These are phyloP conservation scores for Jacaranda mimosifolia DNA, from an alignment of 257 asterid genomes.

Conservation along the genomic window DNA sequence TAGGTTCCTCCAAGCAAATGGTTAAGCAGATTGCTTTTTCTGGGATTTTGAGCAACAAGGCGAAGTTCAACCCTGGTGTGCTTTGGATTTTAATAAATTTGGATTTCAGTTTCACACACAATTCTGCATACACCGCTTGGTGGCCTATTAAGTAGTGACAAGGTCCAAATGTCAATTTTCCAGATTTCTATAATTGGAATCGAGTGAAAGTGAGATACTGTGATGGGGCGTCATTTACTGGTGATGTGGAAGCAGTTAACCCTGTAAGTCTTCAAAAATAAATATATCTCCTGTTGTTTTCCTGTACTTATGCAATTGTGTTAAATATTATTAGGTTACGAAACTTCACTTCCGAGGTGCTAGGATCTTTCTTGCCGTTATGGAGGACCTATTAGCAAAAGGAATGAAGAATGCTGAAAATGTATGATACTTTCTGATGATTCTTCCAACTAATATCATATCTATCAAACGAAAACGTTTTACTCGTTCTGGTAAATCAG, in stretches of 20 bases:
- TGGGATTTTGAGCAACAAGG: constrained; percentile 70
- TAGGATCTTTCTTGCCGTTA: constrained; percentile 55
- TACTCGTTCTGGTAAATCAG: constrained; percentile 6
- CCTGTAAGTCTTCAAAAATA: constrained; percentile 47
- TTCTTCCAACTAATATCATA: neutral
- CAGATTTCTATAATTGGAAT: constrained; percentile 71
- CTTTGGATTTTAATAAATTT: neutral
- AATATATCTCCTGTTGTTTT: neutral
- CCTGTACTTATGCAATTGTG: neutral
- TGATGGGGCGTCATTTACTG: constrained; percentile 68
- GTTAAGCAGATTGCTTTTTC: constrained; percentile 60
- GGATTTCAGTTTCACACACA: neutral
- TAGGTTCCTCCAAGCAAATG: constrained; percentile 84
- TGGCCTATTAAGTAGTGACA: neutral
- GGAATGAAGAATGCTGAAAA: constrained; percentile 60
- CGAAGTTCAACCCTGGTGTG: constrained; percentile 74
- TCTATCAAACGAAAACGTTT: neutral
- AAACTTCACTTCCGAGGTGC: constrained; percentile 62
- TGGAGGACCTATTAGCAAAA: constrained; percentile 50
- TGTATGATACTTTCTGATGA: constrained; percentile 34
- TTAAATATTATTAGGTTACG: constrained; percentile 39
- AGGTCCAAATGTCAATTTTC: neutral
- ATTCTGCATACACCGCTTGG: neutral
- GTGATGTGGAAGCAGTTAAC: constrained; percentile 62
- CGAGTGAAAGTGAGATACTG: constrained; percentile 59